Percentiles rank a stretch among this genome's conserved stretches.
Evolutionary conservation across 1,139 yeast species (phyloP).

Genomic region (Yamadazyma buinensis): DNA sequence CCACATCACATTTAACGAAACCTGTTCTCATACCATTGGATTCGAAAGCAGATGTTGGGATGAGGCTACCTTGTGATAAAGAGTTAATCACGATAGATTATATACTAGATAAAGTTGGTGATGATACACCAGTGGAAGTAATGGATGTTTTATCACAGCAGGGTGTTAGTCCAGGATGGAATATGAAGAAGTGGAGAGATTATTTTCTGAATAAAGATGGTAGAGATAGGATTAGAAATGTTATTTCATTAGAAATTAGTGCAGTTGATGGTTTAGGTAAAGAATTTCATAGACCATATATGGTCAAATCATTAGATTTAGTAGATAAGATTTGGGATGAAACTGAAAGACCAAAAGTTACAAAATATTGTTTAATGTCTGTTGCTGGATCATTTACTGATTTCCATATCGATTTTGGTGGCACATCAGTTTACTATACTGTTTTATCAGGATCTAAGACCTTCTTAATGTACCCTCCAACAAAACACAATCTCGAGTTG

Average conservation of each 20-base stretch:
- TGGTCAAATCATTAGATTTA: constrained; percentile 66
- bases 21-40: constrained; percentile 37
- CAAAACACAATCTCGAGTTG: constrained; percentile 51
- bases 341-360: constrained; percentile 58
- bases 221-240: constrained; percentile 72
- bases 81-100: constrained; percentile 49
- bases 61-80: constrained; percentile 33
- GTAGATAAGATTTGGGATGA: constrained; percentile 63
- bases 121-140: constrained; percentile 65
- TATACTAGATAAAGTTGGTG: constrained; percentile 61
- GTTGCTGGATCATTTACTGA: constrained; percentile 80
- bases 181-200: constrained; percentile 68
- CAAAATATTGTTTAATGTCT: constrained; percentile 85
- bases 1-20: constrained; percentile 17
- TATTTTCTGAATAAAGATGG: constrained; percentile 52
- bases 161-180: constrained; percentile 60
- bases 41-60: constrained; percentile 23
- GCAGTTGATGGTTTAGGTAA: constrained; percentile 48
- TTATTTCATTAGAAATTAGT: constrained; percentile 76
- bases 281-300: constrained; percentile 54
- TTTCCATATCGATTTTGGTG: constrained; percentile 89
- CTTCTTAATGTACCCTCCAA: constrained; percentile 78
- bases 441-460: constrained; percentile 69
- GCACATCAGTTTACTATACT: constrained; percentile 87
- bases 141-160: constrained; percentile 90